Conservation (phyloP, 129 eudicot genomes). For the Arctium minus region DNA sequence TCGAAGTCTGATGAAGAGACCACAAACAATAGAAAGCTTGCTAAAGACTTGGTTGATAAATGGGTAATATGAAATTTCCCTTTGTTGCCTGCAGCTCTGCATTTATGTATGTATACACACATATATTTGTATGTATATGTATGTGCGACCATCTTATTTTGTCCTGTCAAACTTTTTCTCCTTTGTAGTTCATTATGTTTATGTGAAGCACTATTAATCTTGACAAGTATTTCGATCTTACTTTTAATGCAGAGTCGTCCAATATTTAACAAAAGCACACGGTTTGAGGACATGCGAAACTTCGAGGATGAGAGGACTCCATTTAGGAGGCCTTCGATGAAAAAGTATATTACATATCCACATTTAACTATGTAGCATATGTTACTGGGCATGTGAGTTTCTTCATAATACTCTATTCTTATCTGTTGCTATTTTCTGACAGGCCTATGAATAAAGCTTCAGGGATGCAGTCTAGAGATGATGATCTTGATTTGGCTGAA, state of each 20-base stretch:
- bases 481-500: conserved; percentile 79
- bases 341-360: conserved; percentile 41
- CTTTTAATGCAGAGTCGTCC: conserved; percentile 79
- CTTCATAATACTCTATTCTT: background rate
- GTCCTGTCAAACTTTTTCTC: background rate
- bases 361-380: background rate
- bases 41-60: conserved; percentile 95
- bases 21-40: conserved; percentile 82
- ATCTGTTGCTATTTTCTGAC: conserved; percentile 17
- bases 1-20: conserved; percentile 97
- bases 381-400: background rate
- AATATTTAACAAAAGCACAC: conserved; percentile 90
- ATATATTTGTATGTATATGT: too few relatives aligned
- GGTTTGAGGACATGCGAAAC: conserved; percentile 94
- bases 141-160: too few relatives aligned
- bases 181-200: background rate
- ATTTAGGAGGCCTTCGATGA: conserved; percentile 56
- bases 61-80: conserved; percentile 53
- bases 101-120: background rate
- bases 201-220: background rate
- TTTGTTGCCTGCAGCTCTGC: background rate
- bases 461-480: conserved; percentile 79
- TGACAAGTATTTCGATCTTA: background rate
- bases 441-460: conserved; percentile 67
- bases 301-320: conserved; percentile 68